A percentile compares a stretch with the other conserved stretches of the same genome.
Conservation (phyloP, 164 flowering plant species). For the Tetrastigma voinierianum region DNA sequence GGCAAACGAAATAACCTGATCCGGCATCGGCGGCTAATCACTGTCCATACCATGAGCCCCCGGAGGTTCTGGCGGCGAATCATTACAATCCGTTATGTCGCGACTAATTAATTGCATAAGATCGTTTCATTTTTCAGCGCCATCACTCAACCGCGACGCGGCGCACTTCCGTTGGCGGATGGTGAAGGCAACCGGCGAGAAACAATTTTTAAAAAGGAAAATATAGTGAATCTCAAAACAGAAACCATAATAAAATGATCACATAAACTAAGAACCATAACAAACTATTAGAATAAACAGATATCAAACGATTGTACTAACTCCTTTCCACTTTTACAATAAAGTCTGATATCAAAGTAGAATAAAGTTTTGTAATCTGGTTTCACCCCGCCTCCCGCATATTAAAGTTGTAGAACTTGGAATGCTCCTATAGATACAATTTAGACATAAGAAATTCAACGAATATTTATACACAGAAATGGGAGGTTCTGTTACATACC, state of each 20-base stretch:
- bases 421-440: slow-evolving; percentile 64
- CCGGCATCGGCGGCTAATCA: too few species aligned
- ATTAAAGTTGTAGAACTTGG: slow-evolving; percentile 56
- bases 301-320: slow-evolving; percentile 96
- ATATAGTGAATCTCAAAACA: neutral
- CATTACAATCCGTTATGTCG: too few species aligned
- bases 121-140: too few species aligned
- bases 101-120: too few species aligned
- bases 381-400: slow-evolving; percentile 70
- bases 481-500: too few species aligned
- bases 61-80: too few species aligned
- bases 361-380: slow-evolving; percentile 93
- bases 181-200: too few species aligned
- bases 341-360: slow-evolving; percentile 88
- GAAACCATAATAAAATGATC: neutral
- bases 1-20: too few species aligned
- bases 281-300: slow-evolving; percentile 13
- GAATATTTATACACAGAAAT: neutral
- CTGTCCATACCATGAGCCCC: too few species aligned
- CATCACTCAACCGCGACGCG: too few species aligned
- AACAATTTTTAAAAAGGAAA: too few species aligned
- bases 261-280: neutral
- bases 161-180: too few species aligned
- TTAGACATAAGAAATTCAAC: slow-evolving; percentile 2
- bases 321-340: slow-evolving; percentile 93